Evolutionary conservation across 2,329 filamentous ascomycete genomes (phyloP).

Genomic region (Parafenestella ontariensis): DNA sequence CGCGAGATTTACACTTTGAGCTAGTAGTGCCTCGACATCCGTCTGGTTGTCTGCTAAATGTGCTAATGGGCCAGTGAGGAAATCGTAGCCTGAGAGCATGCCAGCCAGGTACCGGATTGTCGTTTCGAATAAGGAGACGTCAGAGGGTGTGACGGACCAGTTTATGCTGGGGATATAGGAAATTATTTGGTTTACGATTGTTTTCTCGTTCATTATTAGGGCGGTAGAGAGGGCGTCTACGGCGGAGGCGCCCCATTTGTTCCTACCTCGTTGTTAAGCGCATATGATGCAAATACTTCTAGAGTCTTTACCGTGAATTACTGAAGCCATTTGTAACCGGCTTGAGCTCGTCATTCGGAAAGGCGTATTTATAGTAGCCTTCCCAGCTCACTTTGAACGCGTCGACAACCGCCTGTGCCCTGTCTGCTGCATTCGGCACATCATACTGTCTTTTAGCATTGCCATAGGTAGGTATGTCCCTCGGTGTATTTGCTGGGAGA

Average conservation of each 20-base stretch:
- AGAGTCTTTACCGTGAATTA: conserved; percentile 69
- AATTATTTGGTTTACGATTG: conserved; percentile 74
- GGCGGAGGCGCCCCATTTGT: conserved; percentile 84
- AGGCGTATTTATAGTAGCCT: conserved; percentile 73
- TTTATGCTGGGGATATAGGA: conserved; percentile 74
- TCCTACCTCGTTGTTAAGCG: conserved; percentile 58
- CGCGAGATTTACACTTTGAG: conserved; percentile 72
- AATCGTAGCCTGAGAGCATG: conserved; percentile 76
- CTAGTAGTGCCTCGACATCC: conserved; percentile 66
- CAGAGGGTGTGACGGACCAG: conserved; percentile 65
- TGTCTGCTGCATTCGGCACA: conserved; percentile 10
- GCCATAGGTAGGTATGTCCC: conserved; percentile 2
- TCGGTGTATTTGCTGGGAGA: conserved; percentile 18
- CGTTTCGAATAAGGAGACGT: conserved; percentile 84
- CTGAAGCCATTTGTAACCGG: conserved; percentile 70
- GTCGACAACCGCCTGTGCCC: conserved; percentile 44
- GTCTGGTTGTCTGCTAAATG: conserved; percentile 55
- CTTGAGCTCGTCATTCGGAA: conserved; percentile 76
- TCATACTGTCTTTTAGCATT: conserved; percentile 19
- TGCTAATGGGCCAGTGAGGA: conserved; percentile 72
- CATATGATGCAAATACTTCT: background rate
- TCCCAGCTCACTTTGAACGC: conserved; percentile 45
- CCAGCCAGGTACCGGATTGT: conserved; percentile 89
- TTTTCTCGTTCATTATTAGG: conserved; percentile 73
- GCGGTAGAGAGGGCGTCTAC: conserved; percentile 83